These are phyloP conservation scores for Bacidia gigantensis DNA, from an alignment of 495 filamentous ascomycete genomes.

Conservation along the genomic window DNA sequence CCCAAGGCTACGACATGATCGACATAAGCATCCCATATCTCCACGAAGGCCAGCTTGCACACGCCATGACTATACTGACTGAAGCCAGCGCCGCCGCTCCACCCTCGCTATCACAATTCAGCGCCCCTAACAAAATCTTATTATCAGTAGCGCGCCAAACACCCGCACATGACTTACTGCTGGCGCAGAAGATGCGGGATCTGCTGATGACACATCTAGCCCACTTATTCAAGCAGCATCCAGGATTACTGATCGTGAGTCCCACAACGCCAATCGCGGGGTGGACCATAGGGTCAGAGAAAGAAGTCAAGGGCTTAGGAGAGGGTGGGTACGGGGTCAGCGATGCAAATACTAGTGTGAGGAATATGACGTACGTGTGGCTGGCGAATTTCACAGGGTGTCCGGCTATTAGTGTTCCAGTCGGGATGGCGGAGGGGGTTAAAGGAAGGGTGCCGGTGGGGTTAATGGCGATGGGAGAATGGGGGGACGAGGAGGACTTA, in stretches of 20 bases:
- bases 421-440: conserved; percentile 49
- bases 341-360: conserved; percentile 56
- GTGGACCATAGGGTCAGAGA: conserved; percentile 46
- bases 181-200: conserved; percentile 59
- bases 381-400: conserved; percentile 72
- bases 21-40: conserved; percentile 66
- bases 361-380: conserved; percentile 83
- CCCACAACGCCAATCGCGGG: conserved; percentile 69
- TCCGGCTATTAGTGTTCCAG: conserved; percentile 65
- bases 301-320: conserved; percentile 42
- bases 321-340: conserved; percentile 39
- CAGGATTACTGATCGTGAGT: conserved; percentile 64
- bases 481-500: conserved; percentile 72
- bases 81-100: conserved; percentile 42
- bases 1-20: conserved; percentile 49
- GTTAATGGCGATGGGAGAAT: conserved; percentile 82
- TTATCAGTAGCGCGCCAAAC: conserved; percentile 51
- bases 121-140: conserved; percentile 60
- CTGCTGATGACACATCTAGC: conserved; percentile 76
- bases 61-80: conserved; percentile 66
- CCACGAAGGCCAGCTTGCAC: conserved; percentile 57
- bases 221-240: conserved; percentile 53
- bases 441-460: conserved; percentile 55
- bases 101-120: conserved; percentile 36
- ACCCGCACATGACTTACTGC: conserved; percentile 52